A percentile compares a stretch with the other conserved stretches of the same genome.
Evolutionary conservation across 1,284 basidiomycete species (phyloP).

Genomic region (Puccinia polysora): DNA sequence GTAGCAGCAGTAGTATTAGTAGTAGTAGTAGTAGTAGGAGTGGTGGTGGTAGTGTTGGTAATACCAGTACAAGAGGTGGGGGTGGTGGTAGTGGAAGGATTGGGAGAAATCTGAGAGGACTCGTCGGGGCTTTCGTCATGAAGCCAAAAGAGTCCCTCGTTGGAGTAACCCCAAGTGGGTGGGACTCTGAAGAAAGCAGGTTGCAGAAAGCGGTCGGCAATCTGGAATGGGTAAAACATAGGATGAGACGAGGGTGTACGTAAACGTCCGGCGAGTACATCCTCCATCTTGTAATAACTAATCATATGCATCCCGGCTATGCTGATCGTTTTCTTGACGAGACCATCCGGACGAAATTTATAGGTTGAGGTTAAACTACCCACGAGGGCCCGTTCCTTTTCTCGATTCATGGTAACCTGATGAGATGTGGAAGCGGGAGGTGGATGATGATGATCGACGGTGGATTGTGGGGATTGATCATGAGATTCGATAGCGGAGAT

Average conservation of each 20-base stretch:
- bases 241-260: slow-evolving; percentile 22
- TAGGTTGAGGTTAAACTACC: slow-evolving; percentile 84
- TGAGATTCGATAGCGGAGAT: slow-evolving; percentile 45
- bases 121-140: slow-evolving; percentile 34
- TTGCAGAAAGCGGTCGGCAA: slow-evolving; percentile 10
- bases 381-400: slow-evolving; percentile 68
- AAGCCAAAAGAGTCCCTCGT: slow-evolving; percentile 6
- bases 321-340: slow-evolving; percentile 75
- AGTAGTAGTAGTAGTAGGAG: no score
- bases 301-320: slow-evolving; percentile 44
- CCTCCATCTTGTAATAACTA: slow-evolving; percentile 40
- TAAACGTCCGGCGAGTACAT: slow-evolving; percentile 27
- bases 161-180: not conserved
- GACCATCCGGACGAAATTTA: slow-evolving; percentile 81
- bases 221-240: not conserved
- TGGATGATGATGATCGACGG: slow-evolving; percentile 48
- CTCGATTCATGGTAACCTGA: slow-evolving; percentile 63
- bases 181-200: slow-evolving; percentile 18
- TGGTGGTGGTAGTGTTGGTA: not conserved
- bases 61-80: no score
- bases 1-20: no score
- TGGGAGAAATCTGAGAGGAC: not conserved
- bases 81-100: no score
- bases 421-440: slow-evolving; percentile 50
- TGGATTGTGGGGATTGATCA: slow-evolving; percentile 45